Percentiles rank a stretch among this genome's conserved stretches.
Conservation (phyloP, 305 asterid genomes). For the Fraxinus baroniana region DNA sequence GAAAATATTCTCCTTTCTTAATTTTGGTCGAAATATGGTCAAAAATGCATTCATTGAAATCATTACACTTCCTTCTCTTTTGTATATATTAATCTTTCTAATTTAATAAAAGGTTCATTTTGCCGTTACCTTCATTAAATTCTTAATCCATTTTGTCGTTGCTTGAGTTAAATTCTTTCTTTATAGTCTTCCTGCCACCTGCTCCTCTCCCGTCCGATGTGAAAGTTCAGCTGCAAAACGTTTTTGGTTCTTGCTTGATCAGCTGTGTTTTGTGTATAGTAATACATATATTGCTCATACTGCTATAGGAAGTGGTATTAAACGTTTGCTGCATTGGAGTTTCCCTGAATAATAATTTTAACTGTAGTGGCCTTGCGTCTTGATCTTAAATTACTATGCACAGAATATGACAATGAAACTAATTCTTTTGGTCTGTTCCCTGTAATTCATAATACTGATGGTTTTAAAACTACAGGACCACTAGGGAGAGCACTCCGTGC, state of each 20-base stretch:
- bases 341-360: too few relatives aligned
- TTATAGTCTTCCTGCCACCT: background rate
- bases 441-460: background rate
- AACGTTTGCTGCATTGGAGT: too few relatives aligned
- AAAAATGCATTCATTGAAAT: background rate
- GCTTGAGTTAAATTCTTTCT: background rate
- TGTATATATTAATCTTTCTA: background rate
- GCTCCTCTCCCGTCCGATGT: background rate
- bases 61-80: background rate
- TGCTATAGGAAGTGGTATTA: too few relatives aligned
- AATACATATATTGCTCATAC: background rate
- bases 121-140: background rate
- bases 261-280: background rate
- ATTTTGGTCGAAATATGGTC: background rate
- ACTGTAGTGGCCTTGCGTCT: too few relatives aligned
- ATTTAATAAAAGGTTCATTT: background rate
- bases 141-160: background rate
- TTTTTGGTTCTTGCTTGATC: background rate
- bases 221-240: background rate
- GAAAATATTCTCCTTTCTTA: background rate
- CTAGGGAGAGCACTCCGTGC: constrained; percentile 43
- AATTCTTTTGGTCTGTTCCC: background rate
- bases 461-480: constrained; percentile 23
- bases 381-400: background rate
- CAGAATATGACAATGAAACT: background rate